A percentile compares a stretch with the other conserved stretches of the same genome.
These are phyloP conservation scores for Austroboletus eburneus DNA, from an alignment of 768 basidiomycete genomes.

Conservation along the genomic window DNA sequence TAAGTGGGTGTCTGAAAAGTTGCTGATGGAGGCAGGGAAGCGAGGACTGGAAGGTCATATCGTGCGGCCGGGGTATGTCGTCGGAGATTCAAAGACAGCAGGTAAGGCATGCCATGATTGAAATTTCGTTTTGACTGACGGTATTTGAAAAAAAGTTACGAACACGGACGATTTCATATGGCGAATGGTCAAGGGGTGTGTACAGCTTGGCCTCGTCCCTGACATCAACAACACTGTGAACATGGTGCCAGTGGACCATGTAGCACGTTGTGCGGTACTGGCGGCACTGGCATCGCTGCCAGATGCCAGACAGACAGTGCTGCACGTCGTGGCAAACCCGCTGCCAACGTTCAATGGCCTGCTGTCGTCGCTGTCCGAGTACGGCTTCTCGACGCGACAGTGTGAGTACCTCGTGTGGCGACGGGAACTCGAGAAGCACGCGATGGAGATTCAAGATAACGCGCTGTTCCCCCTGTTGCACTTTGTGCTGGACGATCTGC, in stretches of 20 bases:
- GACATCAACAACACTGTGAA: constrained; percentile 99
- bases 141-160: constrained; percentile 83
- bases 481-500: constrained; percentile 95
- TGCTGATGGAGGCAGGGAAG: constrained; percentile 86
- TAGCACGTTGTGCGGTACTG: constrained; percentile 75
- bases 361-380: constrained; percentile 64
- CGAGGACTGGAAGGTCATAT: constrained; percentile 84
- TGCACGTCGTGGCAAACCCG: constrained; percentile 85
- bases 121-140: too few species aligned
- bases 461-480: constrained; percentile 96
- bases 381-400: constrained; percentile 74
- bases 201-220: constrained; percentile 93
- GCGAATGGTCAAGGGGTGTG: constrained; percentile 97
- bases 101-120: too few species aligned
- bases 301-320: constrained; percentile 48
- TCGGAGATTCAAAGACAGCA: constrained; percentile 85
- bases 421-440: constrained; percentile 88
- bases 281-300: constrained; percentile 63
- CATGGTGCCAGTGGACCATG: constrained; percentile 97
- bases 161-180: constrained; percentile 99
- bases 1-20: constrained; percentile 97
- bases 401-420: constrained; percentile 94
- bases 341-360: constrained; percentile 87
- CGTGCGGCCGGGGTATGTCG: constrained; percentile 91
- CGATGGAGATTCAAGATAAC: constrained; percentile 92